Percentiles rank a stretch among this genome's conserved stretches.
Conservation (phyloP, 805 yeast species). For the Ogataea wickerhamii region DNA sequence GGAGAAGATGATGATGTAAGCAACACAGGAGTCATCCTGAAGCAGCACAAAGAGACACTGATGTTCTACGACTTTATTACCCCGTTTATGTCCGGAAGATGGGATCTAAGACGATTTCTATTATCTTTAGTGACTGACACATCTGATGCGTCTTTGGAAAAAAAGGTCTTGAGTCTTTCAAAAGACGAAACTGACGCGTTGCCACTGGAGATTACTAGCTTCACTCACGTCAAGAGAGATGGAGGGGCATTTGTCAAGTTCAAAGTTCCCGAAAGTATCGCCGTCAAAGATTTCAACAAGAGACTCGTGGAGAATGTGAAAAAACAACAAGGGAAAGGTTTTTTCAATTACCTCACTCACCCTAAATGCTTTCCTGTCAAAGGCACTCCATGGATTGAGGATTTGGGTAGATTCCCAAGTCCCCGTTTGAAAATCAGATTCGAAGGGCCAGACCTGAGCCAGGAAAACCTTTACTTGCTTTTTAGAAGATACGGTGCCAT, state of each 20-base stretch:
- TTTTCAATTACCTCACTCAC: conserved; percentile 40
- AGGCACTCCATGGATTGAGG: conserved; percentile 97
- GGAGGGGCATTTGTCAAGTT: conserved; percentile 93
- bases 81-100: conserved; percentile 38
- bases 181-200: conserved; percentile 28
- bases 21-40: conserved; percentile 55
- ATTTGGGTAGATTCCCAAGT: conserved; percentile 74
- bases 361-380: conserved; percentile 70
- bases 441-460: conserved; percentile 73
- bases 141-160: conserved; percentile 34
- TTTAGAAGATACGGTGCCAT: conserved; percentile 88
- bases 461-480: conserved; percentile 72
- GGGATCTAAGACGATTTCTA: conserved; percentile 46
- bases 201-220: conserved; percentile 46
- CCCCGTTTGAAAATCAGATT: conserved; percentile 59
- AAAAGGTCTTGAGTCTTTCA: conserved; percentile 33
- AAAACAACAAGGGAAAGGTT: conserved; percentile 25
- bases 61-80: conserved; percentile 55
- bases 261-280: conserved; percentile 49
- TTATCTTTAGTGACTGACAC: conserved; percentile 37
- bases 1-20: conserved; percentile 55
- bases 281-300: conserved; percentile 50
- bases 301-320: conserved; percentile 40
- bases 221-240: conserved; percentile 73
- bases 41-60: conserved; percentile 46